These are phyloP conservation scores for Trypanosoma boissoni DNA, from an alignment of 208 protist genomes.

Conservation along the genomic window DNA sequence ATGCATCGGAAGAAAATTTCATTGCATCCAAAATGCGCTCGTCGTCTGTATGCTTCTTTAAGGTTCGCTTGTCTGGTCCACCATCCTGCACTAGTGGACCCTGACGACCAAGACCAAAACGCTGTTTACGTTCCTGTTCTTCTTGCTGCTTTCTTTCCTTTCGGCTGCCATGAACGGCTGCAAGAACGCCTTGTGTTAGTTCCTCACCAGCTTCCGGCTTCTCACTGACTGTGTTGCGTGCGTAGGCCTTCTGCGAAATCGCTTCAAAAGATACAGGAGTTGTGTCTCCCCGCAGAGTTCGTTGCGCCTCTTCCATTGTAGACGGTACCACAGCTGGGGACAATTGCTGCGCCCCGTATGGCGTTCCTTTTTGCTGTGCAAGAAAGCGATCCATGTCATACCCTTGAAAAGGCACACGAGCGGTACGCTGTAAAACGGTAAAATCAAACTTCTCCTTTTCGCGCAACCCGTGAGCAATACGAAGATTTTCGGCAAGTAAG, in stretches of 20 bases:
- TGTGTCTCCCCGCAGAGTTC: conserved; percentile 36
- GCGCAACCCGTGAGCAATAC: conserved; percentile 66
- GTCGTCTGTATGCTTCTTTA: conserved; percentile 80
- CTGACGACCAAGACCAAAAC: conserved; percentile 86
- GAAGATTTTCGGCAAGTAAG: conserved; percentile 56
- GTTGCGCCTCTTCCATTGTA: conserved; percentile 80
- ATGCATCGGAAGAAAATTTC: conserved; percentile 59
- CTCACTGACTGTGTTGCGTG: conserved; percentile 66
- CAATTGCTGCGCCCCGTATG: conserved; percentile 68
- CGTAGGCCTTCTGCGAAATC: conserved; percentile 40
- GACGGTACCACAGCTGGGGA: conserved; percentile 40
- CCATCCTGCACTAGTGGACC: conserved; percentile 84
- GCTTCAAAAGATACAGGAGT: conserved; percentile 34
- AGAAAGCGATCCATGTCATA: conserved; percentile 83
- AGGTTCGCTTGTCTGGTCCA: conserved; percentile 69
- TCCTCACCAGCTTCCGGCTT: conserved; percentile 69
- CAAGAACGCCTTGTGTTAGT: conserved; percentile 56
- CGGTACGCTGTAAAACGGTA: conserved; percentile 62
- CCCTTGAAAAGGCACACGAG: conserved; percentile 65
- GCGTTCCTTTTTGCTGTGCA: conserved; percentile 71
- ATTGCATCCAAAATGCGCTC: conserved; percentile 81
- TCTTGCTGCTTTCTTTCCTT: conserved; percentile 16
- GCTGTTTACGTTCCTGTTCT: conserved; percentile 54
- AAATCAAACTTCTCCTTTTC: conserved; percentile 85
- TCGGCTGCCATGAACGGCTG: conserved; percentile 30